Evolutionary conservation across 148 eudicot species (phyloP).

Genomic region (Fagopyrum tataricum): DNA sequence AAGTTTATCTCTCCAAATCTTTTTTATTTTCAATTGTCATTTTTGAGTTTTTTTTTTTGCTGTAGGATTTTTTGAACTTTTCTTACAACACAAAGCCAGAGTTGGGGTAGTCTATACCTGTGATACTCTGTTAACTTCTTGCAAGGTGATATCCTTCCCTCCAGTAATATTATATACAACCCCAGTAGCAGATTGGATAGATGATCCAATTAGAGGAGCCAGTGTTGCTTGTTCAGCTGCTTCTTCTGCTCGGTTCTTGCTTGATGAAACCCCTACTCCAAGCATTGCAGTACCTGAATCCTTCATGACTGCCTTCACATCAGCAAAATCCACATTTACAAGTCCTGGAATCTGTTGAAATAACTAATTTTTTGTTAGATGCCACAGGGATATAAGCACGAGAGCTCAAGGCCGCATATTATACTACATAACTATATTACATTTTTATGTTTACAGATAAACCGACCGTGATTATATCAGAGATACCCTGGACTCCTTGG

Average conservation of each 20-base stretch:
- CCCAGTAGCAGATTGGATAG: slow-evolving; percentile 98
- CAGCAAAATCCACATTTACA: slow-evolving; percentile 98
- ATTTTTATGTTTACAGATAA: slow-evolving; percentile 6
- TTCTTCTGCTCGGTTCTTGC: slow-evolving; percentile 99
- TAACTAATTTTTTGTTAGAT: background rate
- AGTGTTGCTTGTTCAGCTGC: slow-evolving; percentile 99
- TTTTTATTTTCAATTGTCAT: too few species aligned
- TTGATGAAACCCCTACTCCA: slow-evolving; percentile 94
- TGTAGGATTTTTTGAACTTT: background rate
- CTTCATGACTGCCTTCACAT: slow-evolving; percentile 95
- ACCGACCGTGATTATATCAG: slow-evolving; percentile 93
- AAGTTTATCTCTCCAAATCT: too few species aligned
- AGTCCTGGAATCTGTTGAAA: slow-evolving; percentile 80
- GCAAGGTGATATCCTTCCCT: slow-evolving; percentile 91
- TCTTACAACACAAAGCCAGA: background rate
- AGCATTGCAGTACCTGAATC: slow-evolving; percentile 99
- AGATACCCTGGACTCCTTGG: slow-evolving; percentile 96
- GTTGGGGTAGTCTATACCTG: slow-evolving; percentile 42
- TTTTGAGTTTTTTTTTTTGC: too few species aligned
- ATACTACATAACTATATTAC: background rate
- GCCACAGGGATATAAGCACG: slow-evolving; percentile 3
- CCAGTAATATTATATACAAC: slow-evolving; percentile 97
- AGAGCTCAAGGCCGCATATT: background rate
- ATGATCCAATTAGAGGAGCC: slow-evolving; percentile 95
- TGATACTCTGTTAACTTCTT: slow-evolving; percentile 97